Percentiles rank a stretch among this genome's conserved stretches.
These are phyloP conservation scores for Verticillium longisporum DNA, from an alignment of 2,329 filamentous ascomycete genomes.

Conservation along the genomic window DNA sequence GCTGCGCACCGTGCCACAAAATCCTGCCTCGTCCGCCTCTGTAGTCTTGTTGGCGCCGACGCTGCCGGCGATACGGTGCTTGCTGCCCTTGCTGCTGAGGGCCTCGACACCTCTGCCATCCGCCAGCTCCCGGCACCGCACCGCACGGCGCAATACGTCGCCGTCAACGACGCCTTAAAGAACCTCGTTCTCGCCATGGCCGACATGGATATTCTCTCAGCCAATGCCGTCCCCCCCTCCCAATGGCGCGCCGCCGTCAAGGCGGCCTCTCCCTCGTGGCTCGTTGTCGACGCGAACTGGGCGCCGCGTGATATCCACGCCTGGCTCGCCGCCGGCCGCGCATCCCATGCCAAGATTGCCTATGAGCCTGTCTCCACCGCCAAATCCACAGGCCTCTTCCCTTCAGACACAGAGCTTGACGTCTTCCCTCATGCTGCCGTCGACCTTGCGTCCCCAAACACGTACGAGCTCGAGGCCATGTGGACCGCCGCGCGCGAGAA, in stretches of 20 bases:
- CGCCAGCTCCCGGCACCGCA: conserved; percentile 43
- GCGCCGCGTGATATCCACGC: conserved; percentile 53
- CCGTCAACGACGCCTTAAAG: conserved; percentile 77
- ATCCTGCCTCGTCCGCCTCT: conserved; percentile 58
- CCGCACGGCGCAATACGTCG: conserved; percentile 84
- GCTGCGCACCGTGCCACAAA: conserved; percentile 67
- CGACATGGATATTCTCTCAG: conserved; percentile 82
- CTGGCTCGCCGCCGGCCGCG: conserved; percentile 59
- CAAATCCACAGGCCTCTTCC: conserved; percentile 69
- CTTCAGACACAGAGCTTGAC: conserved; percentile 24
- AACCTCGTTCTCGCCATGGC: conserved; percentile 90
- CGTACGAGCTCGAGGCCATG: conserved; percentile 74
- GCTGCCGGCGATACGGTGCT: conserved; percentile 68
- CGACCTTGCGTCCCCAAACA: conserved; percentile 76
- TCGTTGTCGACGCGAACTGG: conserved; percentile 89
- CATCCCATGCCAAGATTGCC: conserved; percentile 52
- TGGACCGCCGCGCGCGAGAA: conserved; percentile 60
- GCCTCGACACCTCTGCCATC: conserved; percentile 60
- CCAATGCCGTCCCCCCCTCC: conserved; percentile 37
- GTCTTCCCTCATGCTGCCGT: conserved; percentile 58
- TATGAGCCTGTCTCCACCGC: conserved; percentile 86
- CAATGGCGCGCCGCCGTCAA: conserved; percentile 56
- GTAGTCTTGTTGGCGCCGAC: conserved; percentile 77
- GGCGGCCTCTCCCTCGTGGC: conserved; percentile 59
- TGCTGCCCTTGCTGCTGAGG: conserved; percentile 54